phyloP scores from a whole-genome alignment of 257 asterid species.

The Nyctanthes arbortristis region DNA sequence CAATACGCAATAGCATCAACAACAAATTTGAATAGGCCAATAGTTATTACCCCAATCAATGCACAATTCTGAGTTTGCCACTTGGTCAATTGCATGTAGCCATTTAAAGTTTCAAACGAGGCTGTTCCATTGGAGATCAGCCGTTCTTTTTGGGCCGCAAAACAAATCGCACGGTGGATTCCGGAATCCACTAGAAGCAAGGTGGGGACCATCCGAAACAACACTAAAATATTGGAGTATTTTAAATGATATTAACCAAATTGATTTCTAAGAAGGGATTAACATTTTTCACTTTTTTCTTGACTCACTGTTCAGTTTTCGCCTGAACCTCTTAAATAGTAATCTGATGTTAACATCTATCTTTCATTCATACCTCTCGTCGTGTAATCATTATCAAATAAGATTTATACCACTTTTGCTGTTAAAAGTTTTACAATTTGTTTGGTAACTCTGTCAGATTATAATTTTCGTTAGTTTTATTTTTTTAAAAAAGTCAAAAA shows the following conservation, averaged over 20 bases:
- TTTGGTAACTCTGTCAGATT: neutral
- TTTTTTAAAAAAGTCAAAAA: too few species aligned
- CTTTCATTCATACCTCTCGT: neutral
- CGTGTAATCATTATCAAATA: neutral
- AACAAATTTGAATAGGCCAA: neutral
- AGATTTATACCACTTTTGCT: neutral
- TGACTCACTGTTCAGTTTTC: too few species aligned
- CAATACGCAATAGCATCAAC: neutral
- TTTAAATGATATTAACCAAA: neutral
- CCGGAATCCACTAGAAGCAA: neutral
- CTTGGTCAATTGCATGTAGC: neutral
- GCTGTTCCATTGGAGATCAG: too few species aligned
- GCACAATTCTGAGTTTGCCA: neutral
- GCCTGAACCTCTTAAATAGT: neutral
- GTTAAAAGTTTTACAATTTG: neutral
- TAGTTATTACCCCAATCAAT: neutral
- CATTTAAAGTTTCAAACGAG: neutral
- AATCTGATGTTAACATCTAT: neutral
- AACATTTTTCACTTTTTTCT: neutral
- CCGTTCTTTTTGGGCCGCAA: too few species aligned
- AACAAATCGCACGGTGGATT: neutral
- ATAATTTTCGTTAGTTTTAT: too few species aligned
- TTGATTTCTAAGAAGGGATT: neutral
- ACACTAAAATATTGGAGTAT: neutral
- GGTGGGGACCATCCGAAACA: neutral